phyloP scores from a whole-genome alignment of 345 rosid genomes.

The Moringa oleifera region DNA sequence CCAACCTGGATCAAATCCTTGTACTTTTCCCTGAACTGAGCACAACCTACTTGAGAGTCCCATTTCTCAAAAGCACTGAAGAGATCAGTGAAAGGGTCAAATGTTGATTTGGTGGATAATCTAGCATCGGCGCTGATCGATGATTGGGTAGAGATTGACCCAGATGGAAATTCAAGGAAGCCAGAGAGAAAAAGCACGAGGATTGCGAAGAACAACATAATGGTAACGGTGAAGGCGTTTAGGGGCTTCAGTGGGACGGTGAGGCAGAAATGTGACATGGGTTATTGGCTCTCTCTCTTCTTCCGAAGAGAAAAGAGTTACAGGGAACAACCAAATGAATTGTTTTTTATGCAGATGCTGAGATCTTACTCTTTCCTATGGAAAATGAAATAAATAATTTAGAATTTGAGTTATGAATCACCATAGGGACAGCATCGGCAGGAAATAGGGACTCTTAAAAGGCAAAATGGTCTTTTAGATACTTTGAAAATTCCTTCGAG shows the following conservation, averaged over 20 bases:
- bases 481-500: no score
- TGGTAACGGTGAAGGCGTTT: constrained; percentile 36
- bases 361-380: no score
- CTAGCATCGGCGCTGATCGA: constrained; percentile 8
- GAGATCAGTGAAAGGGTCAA: constrained; percentile 61
- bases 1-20: constrained; percentile 25
- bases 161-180: constrained; percentile 67
- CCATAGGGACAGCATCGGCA: no score
- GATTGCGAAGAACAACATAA: constrained; percentile 62
- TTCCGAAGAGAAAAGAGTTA: constrained; percentile 4
- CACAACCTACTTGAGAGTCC: constrained; percentile 85
- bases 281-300: not conserved
- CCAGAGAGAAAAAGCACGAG: constrained; percentile 71
- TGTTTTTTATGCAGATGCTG: no score
- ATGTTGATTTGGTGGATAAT: constrained; percentile 7
- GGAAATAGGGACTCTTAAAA: no score
- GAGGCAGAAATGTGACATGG: not conserved
- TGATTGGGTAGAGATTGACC: constrained; percentile 29
- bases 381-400: no score
- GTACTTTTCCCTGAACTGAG: constrained; percentile 46
- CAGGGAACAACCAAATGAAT: not conserved
- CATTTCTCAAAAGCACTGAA: constrained; percentile 51
- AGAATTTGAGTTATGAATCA: no score
- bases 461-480: no score
- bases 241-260: constrained; percentile 61